phyloP scores from a whole-genome alignment of 2,329 filamentous ascomycete species.

The Metarhizium brunneum region DNA sequence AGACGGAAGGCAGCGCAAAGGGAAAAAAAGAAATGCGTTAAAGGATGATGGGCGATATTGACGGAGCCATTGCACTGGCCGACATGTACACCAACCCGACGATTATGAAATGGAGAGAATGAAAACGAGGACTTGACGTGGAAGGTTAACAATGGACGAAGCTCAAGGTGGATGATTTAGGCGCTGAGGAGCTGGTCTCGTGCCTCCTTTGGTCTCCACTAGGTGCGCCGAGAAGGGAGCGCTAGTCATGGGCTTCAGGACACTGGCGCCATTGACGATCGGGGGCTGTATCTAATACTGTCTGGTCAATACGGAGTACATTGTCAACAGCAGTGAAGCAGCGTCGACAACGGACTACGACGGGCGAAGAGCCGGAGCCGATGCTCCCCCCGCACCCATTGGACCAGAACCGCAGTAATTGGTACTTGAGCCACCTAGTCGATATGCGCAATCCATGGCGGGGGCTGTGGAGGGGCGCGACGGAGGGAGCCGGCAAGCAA shows the following conservation, averaged over 20 bases:
- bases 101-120: background rate
- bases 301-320: too few relatives aligned
- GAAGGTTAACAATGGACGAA: background rate
- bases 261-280: background rate
- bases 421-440: too few relatives aligned
- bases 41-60: background rate
- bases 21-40: background rate
- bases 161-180: background rate
- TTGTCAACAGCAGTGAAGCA: background rate
- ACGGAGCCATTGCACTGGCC: conserved; percentile 6
- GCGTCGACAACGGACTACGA: background rate
- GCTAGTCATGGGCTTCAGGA: background rate
- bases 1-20: background rate
- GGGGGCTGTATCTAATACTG: too few relatives aligned
- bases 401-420: too few relatives aligned
- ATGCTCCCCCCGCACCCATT: background rate
- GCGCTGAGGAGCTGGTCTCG: conserved; percentile 3
- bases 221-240: background rate
- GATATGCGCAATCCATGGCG: background rate
- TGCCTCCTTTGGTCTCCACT: conserved; percentile 5
- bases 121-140: background rate
- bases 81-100: background rate
- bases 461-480: background rate
- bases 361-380: conserved; percentile 2
- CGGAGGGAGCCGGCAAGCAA: background rate